These are phyloP conservation scores for Boletus bicolor DNA, from an alignment of 768 basidiomycete genomes.

Conservation along the genomic window DNA sequence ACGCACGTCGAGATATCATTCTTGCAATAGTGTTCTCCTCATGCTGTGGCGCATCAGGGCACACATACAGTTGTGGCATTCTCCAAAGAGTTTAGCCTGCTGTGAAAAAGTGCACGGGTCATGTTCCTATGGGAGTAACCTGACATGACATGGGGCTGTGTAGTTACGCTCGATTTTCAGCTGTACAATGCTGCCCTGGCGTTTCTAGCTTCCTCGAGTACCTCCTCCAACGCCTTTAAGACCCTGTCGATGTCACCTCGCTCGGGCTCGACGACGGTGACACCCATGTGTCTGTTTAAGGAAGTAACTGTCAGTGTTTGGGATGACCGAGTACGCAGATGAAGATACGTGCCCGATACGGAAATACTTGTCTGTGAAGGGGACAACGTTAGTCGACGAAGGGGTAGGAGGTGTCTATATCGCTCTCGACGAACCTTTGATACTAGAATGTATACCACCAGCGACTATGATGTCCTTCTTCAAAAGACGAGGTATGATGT, in stretches of 20 bases:
- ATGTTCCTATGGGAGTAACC: background rate
- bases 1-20: background rate
- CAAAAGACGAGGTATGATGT: constrained; percentile 72
- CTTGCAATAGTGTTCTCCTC: background rate
- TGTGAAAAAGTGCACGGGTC: background rate
- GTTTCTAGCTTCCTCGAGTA: constrained; percentile 38
- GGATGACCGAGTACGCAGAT: background rate
- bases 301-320: background rate
- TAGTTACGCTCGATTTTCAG: background rate
- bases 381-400: constrained; percentile 4
- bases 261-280: constrained; percentile 66
- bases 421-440: constrained; percentile 58
- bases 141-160: background rate
- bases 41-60: background rate
- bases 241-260: constrained; percentile 78
- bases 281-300: constrained; percentile 76
- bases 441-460: constrained; percentile 79
- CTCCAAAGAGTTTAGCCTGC: background rate
- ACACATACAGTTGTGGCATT: background rate
- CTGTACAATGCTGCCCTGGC: constrained; percentile 9
- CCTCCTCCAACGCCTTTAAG: constrained; percentile 59
- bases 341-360: constrained; percentile 64
- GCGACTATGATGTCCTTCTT: constrained; percentile 78
- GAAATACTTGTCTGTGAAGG: constrained; percentile 74
- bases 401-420: background rate